phyloP scores from a whole-genome alignment of 305 asterid genomes.

The Nicotiana rustica region DNA sequence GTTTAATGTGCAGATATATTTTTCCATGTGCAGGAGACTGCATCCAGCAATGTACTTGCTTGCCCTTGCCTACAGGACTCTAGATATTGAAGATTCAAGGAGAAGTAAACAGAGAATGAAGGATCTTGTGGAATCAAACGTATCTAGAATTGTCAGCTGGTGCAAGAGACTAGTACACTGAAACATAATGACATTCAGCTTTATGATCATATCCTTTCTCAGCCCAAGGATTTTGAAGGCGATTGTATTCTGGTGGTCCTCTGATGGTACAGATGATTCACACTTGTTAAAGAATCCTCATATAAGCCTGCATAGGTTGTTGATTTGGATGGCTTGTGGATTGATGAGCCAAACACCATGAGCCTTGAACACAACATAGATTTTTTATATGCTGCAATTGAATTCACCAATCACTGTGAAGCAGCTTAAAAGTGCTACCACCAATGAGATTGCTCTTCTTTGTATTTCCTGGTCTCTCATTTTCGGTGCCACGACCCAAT shows the following conservation, averaged over 20 bases:
- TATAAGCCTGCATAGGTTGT: constrained; percentile 1
- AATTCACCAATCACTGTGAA: constrained; percentile 7
- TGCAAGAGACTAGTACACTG: constrained; percentile 51
- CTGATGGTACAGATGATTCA: background rate
- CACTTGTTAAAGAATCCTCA: background rate
- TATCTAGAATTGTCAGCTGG: constrained; percentile 65
- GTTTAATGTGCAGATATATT: constrained; percentile 33
- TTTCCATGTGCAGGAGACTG: constrained; percentile 73
- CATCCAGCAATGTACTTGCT: constrained; percentile 94
- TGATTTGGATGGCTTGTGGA: constrained; percentile 12
- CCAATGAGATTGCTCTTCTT: background rate
- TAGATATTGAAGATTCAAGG: constrained; percentile 78
- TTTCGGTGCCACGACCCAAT: background rate
- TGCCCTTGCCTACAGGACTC: constrained; percentile 86
- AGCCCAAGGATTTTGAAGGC: background rate
- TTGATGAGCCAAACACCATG: background rate
- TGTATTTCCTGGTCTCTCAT: constrained; percentile 18
- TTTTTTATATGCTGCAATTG: background rate
- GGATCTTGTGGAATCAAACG: constrained; percentile 63
- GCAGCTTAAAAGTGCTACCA: constrained; percentile 5
- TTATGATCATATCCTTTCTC: constrained; percentile 8
- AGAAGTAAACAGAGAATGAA: constrained; percentile 58
- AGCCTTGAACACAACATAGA: background rate
- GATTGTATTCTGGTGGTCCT: background rate
- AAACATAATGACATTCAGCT: constrained; percentile 10